Conservation (phyloP, 768 basidiomycete species). For the Mycena albidolilacea region DNA sequence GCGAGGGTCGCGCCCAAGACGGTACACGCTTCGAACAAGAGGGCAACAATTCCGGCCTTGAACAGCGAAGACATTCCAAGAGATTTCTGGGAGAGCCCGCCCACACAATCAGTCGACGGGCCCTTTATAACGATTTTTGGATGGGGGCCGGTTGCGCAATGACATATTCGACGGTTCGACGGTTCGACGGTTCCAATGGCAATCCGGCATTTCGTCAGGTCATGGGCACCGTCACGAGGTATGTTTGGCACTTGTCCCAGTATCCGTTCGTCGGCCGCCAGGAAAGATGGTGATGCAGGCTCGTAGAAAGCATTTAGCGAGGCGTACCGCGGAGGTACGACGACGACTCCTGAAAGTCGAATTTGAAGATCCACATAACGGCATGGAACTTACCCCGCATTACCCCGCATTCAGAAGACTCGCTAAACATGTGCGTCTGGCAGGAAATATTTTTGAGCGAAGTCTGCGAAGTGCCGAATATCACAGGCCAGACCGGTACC, state of each 20-base stretch:
- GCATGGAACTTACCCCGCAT: background rate
- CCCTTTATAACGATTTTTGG: background rate
- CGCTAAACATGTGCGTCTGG: background rate
- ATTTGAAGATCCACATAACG: background rate
- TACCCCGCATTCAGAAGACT: background rate
- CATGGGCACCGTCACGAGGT: constrained; percentile 30
- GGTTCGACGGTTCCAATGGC: background rate
- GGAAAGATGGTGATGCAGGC: background rate
- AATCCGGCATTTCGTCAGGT: background rate
- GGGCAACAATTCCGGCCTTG: constrained; percentile 17
- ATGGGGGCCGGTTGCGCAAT: background rate
- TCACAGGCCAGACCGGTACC: constrained; percentile 5
- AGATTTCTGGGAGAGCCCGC: background rate
- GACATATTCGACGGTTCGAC: background rate
- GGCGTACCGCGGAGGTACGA: background rate
- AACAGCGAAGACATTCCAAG: constrained; percentile 20
- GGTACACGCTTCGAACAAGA: constrained; percentile 33
- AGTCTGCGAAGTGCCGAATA: background rate
- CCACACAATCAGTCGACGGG: background rate
- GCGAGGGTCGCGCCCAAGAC: constrained; percentile 43
- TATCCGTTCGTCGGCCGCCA: constrained; percentile 15
- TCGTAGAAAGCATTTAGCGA: background rate
- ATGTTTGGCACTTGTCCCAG: background rate
- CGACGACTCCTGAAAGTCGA: background rate
- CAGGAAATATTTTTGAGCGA: background rate